A percentile compares a stretch with the other conserved stretches of the same genome.
Conservation (phyloP, 164 flowering plant species). For the Buxus sempervirens region DNA sequence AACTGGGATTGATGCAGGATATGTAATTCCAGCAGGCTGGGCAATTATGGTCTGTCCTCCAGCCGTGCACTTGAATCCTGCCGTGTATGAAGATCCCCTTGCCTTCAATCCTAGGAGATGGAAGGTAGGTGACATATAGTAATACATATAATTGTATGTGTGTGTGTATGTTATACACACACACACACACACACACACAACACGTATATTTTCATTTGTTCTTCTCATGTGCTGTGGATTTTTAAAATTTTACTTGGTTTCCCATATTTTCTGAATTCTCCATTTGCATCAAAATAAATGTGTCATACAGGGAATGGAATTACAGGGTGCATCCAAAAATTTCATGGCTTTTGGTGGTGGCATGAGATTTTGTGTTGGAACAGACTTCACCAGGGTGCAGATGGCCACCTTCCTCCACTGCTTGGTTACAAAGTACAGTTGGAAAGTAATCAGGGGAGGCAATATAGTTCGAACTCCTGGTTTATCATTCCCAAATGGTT, state of each 20-base stretch:
- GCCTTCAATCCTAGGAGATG: conserved; percentile 68
- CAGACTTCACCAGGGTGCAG: conserved; percentile 63
- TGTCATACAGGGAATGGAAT: conserved; percentile 32
- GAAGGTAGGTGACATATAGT: conserved; percentile 35
- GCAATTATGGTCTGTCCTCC: conserved; percentile 78
- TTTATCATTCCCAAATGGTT: not conserved
- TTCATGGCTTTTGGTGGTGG: conserved; percentile 85
- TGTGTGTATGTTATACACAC: no score
- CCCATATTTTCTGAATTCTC: no score
- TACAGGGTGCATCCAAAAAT: conserved; percentile 42
- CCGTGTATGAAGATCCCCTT: conserved; percentile 51
- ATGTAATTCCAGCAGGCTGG: conserved; percentile 72
- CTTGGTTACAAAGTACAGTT: conserved; percentile 53
- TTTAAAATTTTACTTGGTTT: no score
- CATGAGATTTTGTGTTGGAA: conserved; percentile 67
- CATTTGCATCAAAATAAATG: no score
- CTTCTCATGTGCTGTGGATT: no score
- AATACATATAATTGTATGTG: no score
- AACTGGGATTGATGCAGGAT: conserved; percentile 30
- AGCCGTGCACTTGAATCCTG: conserved; percentile 63
- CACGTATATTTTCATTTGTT: no score
- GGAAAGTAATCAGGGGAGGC: not conserved
- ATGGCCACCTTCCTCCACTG: conserved; percentile 68
- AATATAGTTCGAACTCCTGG: not conserved
- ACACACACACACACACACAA: no score